Evolutionary conservation across 352 stramenopile genomes (phyloP).

Genomic region (Pythium coloratum): DNA sequence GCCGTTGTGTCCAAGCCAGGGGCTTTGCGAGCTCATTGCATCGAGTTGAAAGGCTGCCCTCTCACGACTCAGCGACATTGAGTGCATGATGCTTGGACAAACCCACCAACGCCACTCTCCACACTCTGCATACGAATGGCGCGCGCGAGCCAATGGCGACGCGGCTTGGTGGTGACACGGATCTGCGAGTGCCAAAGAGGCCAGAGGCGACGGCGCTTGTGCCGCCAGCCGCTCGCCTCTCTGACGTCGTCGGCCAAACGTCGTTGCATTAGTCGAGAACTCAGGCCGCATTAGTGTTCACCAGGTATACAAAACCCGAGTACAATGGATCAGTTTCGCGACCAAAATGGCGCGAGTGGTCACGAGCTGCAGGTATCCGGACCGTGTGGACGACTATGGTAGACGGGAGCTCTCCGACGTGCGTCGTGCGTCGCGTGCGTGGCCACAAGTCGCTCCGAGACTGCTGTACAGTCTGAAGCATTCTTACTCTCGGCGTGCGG

Average conservation of each 20-base stretch:
- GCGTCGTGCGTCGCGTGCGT: background rate
- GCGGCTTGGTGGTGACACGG: background rate
- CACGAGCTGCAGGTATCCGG: background rate
- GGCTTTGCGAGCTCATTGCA: too few species aligned
- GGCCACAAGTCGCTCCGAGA: background rate
- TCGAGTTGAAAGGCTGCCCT: background rate
- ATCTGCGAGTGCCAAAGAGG: background rate
- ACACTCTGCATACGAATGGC: background rate
- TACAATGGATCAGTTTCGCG: constrained; percentile 3
- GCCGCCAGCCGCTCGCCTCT: background rate
- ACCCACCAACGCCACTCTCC: background rate
- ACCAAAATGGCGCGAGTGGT: background rate
- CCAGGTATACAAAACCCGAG: constrained; percentile 14
- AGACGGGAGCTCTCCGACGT: background rate
- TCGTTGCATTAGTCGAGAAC: constrained; percentile 30
- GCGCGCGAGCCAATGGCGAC: background rate
- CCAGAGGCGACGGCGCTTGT: background rate
- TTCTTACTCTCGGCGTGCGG: background rate
- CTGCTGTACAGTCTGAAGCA: background rate
- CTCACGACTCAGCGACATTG: background rate
- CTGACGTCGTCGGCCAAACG: constrained; percentile 6
- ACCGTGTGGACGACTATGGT: background rate
- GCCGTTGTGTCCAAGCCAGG: too few species aligned
- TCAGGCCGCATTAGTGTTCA: constrained; percentile 27
- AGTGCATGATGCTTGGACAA: background rate